These are phyloP conservation scores for Mycosarcoma mackinlayi DNA, from an alignment of 1,284 basidiomycete genomes.

Conservation along the genomic window DNA sequence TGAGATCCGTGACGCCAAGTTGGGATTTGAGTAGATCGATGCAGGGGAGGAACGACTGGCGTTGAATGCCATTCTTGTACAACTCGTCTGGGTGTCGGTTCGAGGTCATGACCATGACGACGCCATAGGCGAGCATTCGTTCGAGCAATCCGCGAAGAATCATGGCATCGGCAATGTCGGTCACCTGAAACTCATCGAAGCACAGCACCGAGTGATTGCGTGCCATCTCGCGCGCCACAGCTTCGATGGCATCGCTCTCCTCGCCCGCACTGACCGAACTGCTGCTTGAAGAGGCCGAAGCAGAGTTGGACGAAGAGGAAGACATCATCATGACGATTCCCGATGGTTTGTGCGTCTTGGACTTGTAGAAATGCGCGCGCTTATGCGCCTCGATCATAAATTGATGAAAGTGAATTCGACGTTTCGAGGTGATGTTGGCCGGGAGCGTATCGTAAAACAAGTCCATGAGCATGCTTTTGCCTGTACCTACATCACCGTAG, in stretches of 20 bases:
- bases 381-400: conserved; percentile 99
- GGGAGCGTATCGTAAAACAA: conserved; percentile 90
- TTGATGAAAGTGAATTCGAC: conserved; percentile 84
- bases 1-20: conserved; percentile 88
- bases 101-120: conserved; percentile 94
- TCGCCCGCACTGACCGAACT: conserved; percentile 32
- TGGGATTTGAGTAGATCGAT: conserved; percentile 90
- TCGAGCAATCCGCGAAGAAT: conserved; percentile 90
- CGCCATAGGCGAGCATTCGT: conserved; percentile 83
- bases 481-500: conserved; percentile 97
- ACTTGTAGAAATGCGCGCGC: conserved; percentile 78
- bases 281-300: neutral
- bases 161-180: conserved; percentile 99
- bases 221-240: conserved; percentile 89
- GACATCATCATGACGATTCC: conserved; percentile 65
- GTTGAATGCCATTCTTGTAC: conserved; percentile 98
- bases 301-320: conserved; percentile 11
- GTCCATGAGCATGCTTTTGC: conserved; percentile 97
- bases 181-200: conserved; percentile 99
- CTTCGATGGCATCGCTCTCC: conserved; percentile 82
- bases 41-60: conserved; percentile 93
- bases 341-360: conserved; percentile 60
- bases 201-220: conserved; percentile 78
- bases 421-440: conserved; percentile 77
- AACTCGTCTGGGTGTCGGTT: conserved; percentile 97